Conservation (phyloP, 2,329 filamentous ascomycete genomes). For the Diaporthe longicolla region DNA sequence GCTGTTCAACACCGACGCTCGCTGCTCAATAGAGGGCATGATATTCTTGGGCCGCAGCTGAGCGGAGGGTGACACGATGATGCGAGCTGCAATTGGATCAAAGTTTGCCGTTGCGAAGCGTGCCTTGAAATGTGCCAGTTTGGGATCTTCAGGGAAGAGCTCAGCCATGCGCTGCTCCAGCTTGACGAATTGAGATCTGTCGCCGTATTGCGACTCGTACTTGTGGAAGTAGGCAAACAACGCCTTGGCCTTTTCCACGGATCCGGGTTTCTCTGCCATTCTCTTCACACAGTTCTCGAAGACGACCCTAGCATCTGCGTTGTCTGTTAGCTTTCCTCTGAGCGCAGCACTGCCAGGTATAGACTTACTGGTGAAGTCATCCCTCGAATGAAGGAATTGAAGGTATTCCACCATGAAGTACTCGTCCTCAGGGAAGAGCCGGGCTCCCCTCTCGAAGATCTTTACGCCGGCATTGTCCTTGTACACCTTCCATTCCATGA, state of each 20-base stretch:
- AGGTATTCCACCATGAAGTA: constrained; percentile 95
- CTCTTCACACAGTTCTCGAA: constrained; percentile 95
- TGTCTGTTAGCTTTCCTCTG: not conserved
- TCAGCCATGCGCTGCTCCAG: constrained; percentile 94
- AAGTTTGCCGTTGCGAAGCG: constrained; percentile 83
- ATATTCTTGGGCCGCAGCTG: constrained; percentile 79
- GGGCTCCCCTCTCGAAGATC: constrained; percentile 95
- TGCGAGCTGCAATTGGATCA: constrained; percentile 84
- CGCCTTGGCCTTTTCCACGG: constrained; percentile 81
- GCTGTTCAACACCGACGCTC: constrained; percentile 60
- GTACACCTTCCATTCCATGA: constrained; percentile 96
- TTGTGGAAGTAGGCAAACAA: constrained; percentile 94
- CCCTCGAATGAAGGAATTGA: constrained; percentile 92
- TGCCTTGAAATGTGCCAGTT: constrained; percentile 79
- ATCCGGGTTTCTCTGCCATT: constrained; percentile 82
- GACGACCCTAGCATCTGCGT: constrained; percentile 88
- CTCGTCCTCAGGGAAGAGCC: constrained; percentile 94
- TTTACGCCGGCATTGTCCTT: constrained; percentile 93
- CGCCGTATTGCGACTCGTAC: constrained; percentile 94
- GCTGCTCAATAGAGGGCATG: constrained; percentile 69
- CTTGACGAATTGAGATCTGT: constrained; percentile 90
- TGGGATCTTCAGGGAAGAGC: constrained; percentile 90
- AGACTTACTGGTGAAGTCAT: constrained; percentile 89
- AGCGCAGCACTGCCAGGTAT: not conserved
- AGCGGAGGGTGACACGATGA: constrained; percentile 84